Evolutionary conservation across 2,329 filamentous ascomycete species (phyloP), one percentile per base, ranked within the genome.

Genomic region (Colletotrichum liaoningense): DNA sequence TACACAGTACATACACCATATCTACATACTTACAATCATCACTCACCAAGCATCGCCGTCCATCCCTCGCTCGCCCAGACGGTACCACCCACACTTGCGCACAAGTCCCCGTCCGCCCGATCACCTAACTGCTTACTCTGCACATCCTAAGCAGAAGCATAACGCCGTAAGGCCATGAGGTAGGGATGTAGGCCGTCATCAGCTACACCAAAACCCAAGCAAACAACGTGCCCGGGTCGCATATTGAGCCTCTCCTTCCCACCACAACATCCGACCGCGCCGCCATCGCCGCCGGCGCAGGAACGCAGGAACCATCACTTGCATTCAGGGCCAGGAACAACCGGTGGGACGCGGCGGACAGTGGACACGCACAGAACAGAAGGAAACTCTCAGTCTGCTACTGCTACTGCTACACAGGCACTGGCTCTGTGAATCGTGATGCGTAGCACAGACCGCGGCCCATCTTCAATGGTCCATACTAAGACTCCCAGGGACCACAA

Each of bases 211-310:
- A n/a, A 19, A 49, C 19, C 42, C 62, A 66, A 67, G 28, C 72
- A 74, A 68, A 74, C 68, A 59, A 72, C 42, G 72, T 67, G 69
- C 72, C 68, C 68, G 63, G 68, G 69, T 63, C 72, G 58, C 72
- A 68, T 63, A 19, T 74, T 38, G 63, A 72, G 63, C 68, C 49
- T 72, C 63, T 49, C 33, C 49, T 46, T 24, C 46, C 57, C 49
- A 64, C 55, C 63, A 28, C 30, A 19, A 35, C 71, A 60, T 57
- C 42, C 68, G 55, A 24, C 46, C 16, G 35, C 59, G 38, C 30
- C 60, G 42, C 33, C 26, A 38, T 28, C 67, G 33, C 19, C 54
- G 54, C 42, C 67, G 71, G 59, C 69, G 64, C 64, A 67, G 54
- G 16, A 49, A 67, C 46, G 70, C 68, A 74, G 68, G 72, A 74